Base-by-base conservation (phyloP, 192 early-diverging fungal species). In the Radiomyces spectabilis region DNA sequence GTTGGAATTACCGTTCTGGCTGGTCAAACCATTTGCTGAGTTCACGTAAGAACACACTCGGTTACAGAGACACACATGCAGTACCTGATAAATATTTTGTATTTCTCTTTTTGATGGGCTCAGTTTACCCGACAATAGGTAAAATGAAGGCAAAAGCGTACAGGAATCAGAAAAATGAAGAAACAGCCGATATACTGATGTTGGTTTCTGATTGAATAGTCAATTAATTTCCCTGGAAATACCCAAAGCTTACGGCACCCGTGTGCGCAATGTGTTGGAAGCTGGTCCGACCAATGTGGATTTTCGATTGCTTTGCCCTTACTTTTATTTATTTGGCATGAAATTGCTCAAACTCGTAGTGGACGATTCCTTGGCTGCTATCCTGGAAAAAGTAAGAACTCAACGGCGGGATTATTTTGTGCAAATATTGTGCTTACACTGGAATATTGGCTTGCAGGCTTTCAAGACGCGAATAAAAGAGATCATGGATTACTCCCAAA, bases 401-500 rank as follows among this genome's bases (percentile, higher is more conserved):
- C 9, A 22, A 30, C 10, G 31, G 15, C 8, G 25, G 24, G 4
- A 4, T 26, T 44, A 9, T 29, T 41, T 24, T 45, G 5, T 30
- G 7, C 1, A 34, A 10, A 26, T 29, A 5, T 46, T n/a, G 41
- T 25, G 31, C 16, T 4, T 51, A 32, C 49, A 25, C 1, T 56
- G 18, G 13, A 4, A 21, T 31, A 34, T 44, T 5, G n/a, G 5
- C 5, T 13, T 29, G 5, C 33, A 77, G 75, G 65, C 68, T 5
- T 77, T 74, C 41, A 73, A 69, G 16, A 45, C 44, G 2, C 47
- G 75, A 35, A 44, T 77, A 8, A 52, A 53, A 25, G 52, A 59
- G 21, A 77, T 73, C 10, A 69, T 77, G 69, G 66, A 77, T 38
- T 66, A 69, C 38, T 67, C 75, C 15, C 71, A 74, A 27, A 72